Evolutionary conservation across 805 yeast species (phyloP).

Genomic region (Yamadazyma paraphyllophila): DNA sequence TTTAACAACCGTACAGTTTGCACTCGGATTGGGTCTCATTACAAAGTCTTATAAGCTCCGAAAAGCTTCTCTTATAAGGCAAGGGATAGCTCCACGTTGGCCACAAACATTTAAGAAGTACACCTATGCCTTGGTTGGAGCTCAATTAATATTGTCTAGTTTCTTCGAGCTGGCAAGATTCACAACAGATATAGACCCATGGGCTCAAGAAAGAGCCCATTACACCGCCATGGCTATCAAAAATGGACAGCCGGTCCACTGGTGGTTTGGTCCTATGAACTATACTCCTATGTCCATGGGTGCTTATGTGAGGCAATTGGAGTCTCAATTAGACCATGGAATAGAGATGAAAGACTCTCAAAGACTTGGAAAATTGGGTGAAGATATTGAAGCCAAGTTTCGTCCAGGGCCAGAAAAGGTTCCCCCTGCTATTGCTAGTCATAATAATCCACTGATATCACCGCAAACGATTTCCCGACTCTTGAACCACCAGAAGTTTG

Average conservation of each 20-base stretch:
- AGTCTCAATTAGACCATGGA: slow-evolving; percentile 8
- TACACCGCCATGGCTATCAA: slow-evolving; percentile 51
- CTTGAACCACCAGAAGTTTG: slow-evolving; percentile 23
- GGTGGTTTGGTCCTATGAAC: slow-evolving; percentile 70
- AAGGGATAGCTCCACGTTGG: not conserved
- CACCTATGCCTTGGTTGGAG: slow-evolving; percentile 32
- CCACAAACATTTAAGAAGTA: slow-evolving; percentile 15
- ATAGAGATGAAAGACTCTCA: not conserved
- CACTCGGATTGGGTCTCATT: slow-evolving; percentile 40
- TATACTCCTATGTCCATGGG: slow-evolving; percentile 49
- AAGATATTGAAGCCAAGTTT: not conserved
- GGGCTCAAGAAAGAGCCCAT: slow-evolving; percentile 63
- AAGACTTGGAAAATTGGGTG: not conserved
- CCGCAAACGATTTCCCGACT: not conserved
- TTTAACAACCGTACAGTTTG: slow-evolving; percentile 52
- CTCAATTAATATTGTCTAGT: slow-evolving; percentile 49
- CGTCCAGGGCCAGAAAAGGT: not conserved
- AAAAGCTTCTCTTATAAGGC: not conserved
- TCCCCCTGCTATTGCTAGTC: not conserved
- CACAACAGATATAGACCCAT: slow-evolving; percentile 54
- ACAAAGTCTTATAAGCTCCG: slow-evolving; percentile 19
- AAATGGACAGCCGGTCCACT: slow-evolving; percentile 47
- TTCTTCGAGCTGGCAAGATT: slow-evolving; percentile 57
- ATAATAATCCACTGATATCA: not conserved
- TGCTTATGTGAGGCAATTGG: slow-evolving; percentile 4